Evolutionary conservation across 129 eudicot genomes (phyloP), one percentile per base, ranked within the genome.

Genomic region (Arctium minus): DNA sequence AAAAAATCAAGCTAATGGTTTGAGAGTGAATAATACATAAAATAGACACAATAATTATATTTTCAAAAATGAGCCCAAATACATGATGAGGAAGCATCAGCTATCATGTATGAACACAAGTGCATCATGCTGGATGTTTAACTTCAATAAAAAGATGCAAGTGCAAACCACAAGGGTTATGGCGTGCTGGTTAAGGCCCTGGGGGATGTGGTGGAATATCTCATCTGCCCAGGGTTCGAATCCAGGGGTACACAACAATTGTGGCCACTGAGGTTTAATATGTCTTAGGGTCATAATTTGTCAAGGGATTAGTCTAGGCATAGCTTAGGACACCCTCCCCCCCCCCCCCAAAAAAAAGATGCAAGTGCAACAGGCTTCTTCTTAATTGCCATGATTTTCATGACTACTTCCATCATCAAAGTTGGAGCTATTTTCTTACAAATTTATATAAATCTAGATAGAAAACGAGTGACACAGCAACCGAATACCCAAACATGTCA

Each of bases 61-160:
- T 18, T 64, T 64, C 5, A 2, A 27, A 74, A 60, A 18, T 36
- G 56, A 38, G 44, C 37, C 73, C 80, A 65, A 17, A 75, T 42
- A 81, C 68, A 81, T 64, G 70, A 81, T 38, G 50, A 42, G 67
- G 75, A 81, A 81, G 74, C 79, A 62, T 38, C 31, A n/a, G 31
- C 70, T 64, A 22, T 8, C 31, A 5, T 64, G 70, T 64, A 64
- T 64, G 13, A 29, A 29, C 79, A 29, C 73, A 29, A 53, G 17
- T 81, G 73, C 42, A 73, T 60, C 64, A 38, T 81, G 42, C 67
- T 73, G 33, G 68, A 39, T 39, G 7, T 62, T 30, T 64, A 81
- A 39, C 29, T 62, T 74, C 8, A 81, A 64, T 12, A 40, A 40
- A 40, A 64, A 60, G 65, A 81, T 64, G 65, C 74, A 15, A 38